These are phyloP conservation scores for Plenodomus lindquistii DNA, from an alignment of 2,329 filamentous ascomycete species.

Conservation along the genomic window DNA sequence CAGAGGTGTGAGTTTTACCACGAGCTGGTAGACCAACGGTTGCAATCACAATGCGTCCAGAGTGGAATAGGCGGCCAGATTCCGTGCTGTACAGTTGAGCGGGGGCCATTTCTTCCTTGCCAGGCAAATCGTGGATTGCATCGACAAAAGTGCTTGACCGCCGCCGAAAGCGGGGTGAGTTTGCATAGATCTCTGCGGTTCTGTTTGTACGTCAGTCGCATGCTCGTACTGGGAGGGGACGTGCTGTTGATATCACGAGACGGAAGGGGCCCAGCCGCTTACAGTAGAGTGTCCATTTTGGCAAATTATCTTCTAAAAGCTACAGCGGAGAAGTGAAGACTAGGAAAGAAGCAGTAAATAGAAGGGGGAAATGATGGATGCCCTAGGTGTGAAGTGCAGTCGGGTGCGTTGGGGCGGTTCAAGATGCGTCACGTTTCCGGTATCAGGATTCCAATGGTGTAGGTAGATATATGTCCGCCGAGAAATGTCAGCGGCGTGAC, in stretches of 20 bases:
- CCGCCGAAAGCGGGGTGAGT: constrained; percentile 84
- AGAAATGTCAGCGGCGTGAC: constrained; percentile 18
- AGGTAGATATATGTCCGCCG: constrained; percentile 21
- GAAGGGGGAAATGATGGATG: not conserved
- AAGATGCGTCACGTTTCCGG: constrained; percentile 15
- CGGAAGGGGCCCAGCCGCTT: constrained; percentile 45
- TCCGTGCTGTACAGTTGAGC: constrained; percentile 98
- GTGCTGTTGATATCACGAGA: constrained; percentile 11
- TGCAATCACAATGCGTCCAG: constrained; percentile 93
- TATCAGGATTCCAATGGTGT: constrained; percentile 15
- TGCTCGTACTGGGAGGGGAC: not conserved
- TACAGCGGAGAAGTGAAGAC: constrained; percentile 5
- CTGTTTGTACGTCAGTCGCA: constrained; percentile 48
- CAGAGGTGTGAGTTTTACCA: constrained; percentile 97
- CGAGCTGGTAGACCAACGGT: constrained; percentile 94
- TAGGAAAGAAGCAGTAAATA: constrained; percentile 8
- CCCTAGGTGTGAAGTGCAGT: constrained; percentile 1
- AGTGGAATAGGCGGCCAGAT: constrained; percentile 95
- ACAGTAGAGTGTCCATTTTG: constrained; percentile 66
- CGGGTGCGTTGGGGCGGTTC: constrained; percentile 18
- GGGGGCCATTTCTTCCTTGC: constrained; percentile 83
- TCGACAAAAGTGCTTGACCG: constrained; percentile 96
- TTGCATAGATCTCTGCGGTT: constrained; percentile 89
- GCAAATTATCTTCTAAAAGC: constrained; percentile 9
- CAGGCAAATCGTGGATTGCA: constrained; percentile 90